These are phyloP conservation scores for Quercus variabilis DNA, from an alignment of 306 rosid species.

Conservation along the genomic window DNA sequence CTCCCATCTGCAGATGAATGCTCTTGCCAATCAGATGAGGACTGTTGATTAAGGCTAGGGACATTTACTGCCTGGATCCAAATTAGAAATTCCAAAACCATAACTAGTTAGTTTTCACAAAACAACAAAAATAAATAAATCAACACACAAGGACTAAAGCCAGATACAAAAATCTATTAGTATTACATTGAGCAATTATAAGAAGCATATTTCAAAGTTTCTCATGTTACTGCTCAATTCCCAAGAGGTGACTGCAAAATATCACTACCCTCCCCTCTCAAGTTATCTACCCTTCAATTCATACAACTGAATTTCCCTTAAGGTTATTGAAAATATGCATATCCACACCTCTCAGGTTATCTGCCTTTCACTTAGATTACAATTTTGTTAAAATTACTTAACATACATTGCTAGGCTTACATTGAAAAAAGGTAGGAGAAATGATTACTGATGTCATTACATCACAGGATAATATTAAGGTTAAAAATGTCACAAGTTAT, in stretches of 20 bases:
- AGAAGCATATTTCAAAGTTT: neutral
- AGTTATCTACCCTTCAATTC: neutral
- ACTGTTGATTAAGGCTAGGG: slow-evolving; percentile 38
- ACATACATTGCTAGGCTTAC: too few relatives aligned
- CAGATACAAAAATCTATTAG: slow-evolving; percentile 1
- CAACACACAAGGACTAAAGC: neutral
- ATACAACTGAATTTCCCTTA: neutral
- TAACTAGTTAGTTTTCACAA: slow-evolving; percentile 17
- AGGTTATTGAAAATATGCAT: neutral
- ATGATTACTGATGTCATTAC: too few relatives aligned
- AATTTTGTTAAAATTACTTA: too few relatives aligned
- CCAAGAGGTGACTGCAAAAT: neutral
- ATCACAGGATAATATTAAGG: neutral
- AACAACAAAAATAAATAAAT: neutral
- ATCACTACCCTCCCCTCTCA: neutral
- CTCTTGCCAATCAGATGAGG: slow-evolving; percentile 96
- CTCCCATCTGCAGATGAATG: slow-evolving; percentile 87
- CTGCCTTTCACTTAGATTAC: too few relatives aligned
- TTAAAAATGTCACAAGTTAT: neutral
- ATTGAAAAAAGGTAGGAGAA: too few relatives aligned
- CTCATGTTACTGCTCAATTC: neutral
- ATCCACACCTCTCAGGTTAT: too few relatives aligned
- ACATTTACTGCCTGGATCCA: slow-evolving; percentile 49
- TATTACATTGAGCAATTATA: neutral
- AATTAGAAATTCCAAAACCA: slow-evolving; percentile 18